A percentile compares a stretch with the other conserved stretches of the same genome.
Evolutionary conservation across 768 basidiomycete species (phyloP).

Genomic region (Multifurca ochricompacta): DNA sequence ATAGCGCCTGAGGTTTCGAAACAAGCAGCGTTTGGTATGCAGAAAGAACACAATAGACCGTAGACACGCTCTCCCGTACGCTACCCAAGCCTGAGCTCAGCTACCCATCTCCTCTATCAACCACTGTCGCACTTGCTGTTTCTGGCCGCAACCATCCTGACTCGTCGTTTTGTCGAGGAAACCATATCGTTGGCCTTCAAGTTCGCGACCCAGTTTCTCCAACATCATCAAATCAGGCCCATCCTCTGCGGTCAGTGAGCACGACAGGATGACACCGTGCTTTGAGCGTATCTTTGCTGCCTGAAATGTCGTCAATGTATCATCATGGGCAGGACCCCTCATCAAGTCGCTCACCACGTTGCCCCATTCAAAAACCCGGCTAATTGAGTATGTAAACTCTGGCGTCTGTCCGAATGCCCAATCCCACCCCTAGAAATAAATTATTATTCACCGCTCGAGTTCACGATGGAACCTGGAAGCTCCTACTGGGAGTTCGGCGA

Average conservation of each 20-base stretch:
- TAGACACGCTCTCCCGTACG: background rate
- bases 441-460: background rate
- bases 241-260: constrained; percentile 24
- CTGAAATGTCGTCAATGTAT: constrained; percentile 26
- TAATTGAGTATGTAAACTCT: constrained; percentile 68
- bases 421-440: constrained; percentile 64
- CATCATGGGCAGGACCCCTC: background rate
- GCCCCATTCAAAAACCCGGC: constrained; percentile 33
- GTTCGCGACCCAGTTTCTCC: constrained; percentile 22
- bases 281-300: constrained; percentile 46
- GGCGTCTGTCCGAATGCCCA: constrained; percentile 94
- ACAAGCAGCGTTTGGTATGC: constrained; percentile 72
- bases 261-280: constrained; percentile 56
- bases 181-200: constrained; percentile 35
- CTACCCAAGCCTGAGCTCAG: constrained; percentile 12
- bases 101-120: constrained; percentile 27
- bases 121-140: constrained; percentile 28
- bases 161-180: constrained; percentile 28
- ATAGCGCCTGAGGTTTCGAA: constrained; percentile 59
- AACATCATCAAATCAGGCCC: constrained; percentile 21
- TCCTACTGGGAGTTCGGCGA: constrained; percentile 64
- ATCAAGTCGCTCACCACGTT: constrained; percentile 30
- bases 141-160: constrained; percentile 1
- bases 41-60: constrained; percentile 21
- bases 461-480: background rate